Evolutionary conservation across 257 asterid species (phyloP), one percentile per base, ranked within the genome.

Genomic region (Plantago elongata): DNA sequence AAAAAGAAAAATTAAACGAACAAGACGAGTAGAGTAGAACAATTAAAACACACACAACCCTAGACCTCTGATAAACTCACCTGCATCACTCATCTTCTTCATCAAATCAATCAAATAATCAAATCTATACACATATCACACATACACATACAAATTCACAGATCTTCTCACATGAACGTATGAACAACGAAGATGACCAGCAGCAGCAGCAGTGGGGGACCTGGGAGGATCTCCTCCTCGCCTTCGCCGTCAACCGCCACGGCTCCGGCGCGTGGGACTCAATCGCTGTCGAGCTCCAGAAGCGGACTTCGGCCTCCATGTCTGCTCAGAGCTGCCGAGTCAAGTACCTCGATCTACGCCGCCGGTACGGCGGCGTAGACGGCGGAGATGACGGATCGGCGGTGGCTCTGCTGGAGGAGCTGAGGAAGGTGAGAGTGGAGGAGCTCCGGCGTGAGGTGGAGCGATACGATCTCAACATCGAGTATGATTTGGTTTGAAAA

Each of bases 381-480:
- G 81, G 57, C 9, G 70, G 79, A 78, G 84, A 14, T 3, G 81
- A 70, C 7, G 81, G 69, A 13, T 71, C 84, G 9, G 78, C 49
- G 18, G 77, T 87, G 18, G 2, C 27, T 22, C 68, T 84, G 82
- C 78, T 87, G 60, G 92, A 87, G 63, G 95, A 84, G 82, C 80
- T 87, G 58, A 72, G 92, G 74, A 87, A 75, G 74, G 65, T 87
- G 70, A 75, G 95, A 15, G 88, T 87, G 11, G 92, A 85, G 44
- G 95, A 87, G 50, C 92, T 87, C 49, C 82, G 85, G 51, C 87
- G 92, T 13, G 92, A 87, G 66, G 86, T 84, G 77, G 74, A 84
- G 60, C 92, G 92, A 73, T 81, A 82, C 84, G 95, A 87, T 84
- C 87, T 87, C 74, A 84, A 84, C 76, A 87, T 87, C 89, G 84